These are phyloP conservation scores for Fimicolochytrium jonesii DNA, from an alignment of 192 early-diverging fungal species.

Conservation along the genomic window DNA sequence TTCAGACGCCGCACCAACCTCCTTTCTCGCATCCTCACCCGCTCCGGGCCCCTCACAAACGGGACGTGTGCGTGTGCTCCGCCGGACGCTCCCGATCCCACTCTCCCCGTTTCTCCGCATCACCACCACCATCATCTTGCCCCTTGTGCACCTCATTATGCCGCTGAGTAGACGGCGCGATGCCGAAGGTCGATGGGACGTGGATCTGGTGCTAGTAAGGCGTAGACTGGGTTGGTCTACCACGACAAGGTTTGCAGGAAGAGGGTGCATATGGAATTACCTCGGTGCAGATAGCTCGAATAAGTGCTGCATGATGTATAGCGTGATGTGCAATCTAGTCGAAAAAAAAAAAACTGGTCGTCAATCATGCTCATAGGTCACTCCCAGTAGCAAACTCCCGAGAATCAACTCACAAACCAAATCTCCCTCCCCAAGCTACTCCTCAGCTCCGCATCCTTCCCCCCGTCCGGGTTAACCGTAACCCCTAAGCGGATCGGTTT, in stretches of 20 bases:
- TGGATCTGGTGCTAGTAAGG: constrained; percentile 7
- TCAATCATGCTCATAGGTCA: background rate
- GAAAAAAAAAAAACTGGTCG: background rate
- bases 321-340: constrained; percentile 16
- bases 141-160: constrained; percentile 4
- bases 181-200: constrained; percentile 14
- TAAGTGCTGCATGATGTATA: constrained; percentile 29
- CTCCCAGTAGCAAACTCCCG: background rate
- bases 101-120: too few species aligned
- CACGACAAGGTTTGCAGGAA: background rate
- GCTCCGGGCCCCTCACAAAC: too few species aligned
- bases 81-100: too few species aligned
- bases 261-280: background rate
- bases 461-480: background rate
- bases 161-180: constrained; percentile 25
- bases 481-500: background rate
- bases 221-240: too few species aligned
- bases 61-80: too few species aligned
- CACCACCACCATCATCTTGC: too few species aligned
- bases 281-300: constrained; percentile 25
- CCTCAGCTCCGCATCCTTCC: background rate
- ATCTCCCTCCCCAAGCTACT: constrained; percentile 20
- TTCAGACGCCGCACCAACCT: too few species aligned
- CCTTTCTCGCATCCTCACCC: too few species aligned
- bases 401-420: constrained; percentile 17